phyloP scores from a whole-genome alignment of 2,329 filamentous ascomycete genomes.

The Zymoseptoria crescenta region DNA sequence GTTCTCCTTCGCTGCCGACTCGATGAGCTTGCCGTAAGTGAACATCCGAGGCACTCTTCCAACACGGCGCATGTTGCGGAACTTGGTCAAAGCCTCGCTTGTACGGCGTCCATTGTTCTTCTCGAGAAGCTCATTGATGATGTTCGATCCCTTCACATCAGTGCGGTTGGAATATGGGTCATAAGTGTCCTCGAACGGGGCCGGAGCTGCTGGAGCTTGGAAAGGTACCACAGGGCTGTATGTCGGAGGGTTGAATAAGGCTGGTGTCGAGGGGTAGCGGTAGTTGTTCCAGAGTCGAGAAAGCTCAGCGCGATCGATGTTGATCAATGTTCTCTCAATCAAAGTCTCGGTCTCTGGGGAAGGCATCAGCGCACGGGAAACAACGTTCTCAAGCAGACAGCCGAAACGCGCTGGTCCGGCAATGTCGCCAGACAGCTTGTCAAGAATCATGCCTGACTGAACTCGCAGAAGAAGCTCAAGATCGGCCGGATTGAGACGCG shows the following conservation, averaged over 20 bases:
- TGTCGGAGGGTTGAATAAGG: slow-evolving; percentile 42
- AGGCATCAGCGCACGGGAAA: slow-evolving; percentile 46
- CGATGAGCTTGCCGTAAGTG: slow-evolving; percentile 92
- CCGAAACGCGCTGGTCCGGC: slow-evolving; percentile 54
- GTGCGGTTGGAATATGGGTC: slow-evolving; percentile 87
- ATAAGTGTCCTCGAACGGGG: slow-evolving; percentile 69
- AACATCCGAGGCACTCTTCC: slow-evolving; percentile 92
- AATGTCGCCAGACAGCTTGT: slow-evolving; percentile 43
- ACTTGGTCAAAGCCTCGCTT: slow-evolving; percentile 71
- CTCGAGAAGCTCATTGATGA: slow-evolving; percentile 86
- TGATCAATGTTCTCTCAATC: slow-evolving; percentile 51
- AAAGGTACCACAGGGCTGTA: slow-evolving; percentile 39
- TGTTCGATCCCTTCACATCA: slow-evolving; percentile 85
- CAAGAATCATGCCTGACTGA: slow-evolving; percentile 45
- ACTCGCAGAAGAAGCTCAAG: slow-evolving; percentile 55
- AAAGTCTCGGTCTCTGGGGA: slow-evolving; percentile 49
- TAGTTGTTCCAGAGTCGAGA: slow-evolving; percentile 53
- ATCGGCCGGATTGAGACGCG: slow-evolving; percentile 45
- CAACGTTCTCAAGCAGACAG: slow-evolving; percentile 52
- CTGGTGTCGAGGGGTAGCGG: slow-evolving; percentile 40
- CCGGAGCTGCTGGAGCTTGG: slow-evolving; percentile 37
- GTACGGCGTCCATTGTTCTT: slow-evolving; percentile 63
- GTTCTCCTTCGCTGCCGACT: slow-evolving; percentile 77
- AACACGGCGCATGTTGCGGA: slow-evolving; percentile 87
- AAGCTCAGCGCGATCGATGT: slow-evolving; percentile 43